Conservation (phyloP, 371 early-diverging fungal species). For the Mortierella sp. region DNA sequence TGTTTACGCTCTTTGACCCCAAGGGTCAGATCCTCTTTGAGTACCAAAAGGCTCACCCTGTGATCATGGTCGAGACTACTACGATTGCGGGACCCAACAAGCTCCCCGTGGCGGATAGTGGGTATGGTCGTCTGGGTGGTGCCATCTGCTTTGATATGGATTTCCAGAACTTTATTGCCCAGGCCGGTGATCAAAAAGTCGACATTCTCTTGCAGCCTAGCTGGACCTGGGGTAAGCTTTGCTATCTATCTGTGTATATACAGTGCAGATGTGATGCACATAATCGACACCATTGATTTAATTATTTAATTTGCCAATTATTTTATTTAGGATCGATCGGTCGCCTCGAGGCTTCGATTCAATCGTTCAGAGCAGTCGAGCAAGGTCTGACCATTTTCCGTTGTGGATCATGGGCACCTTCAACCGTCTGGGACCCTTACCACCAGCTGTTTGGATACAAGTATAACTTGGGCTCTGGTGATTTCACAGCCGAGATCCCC, state of each 20-base stretch:
- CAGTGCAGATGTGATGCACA: too few species aligned
- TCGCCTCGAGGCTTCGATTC: constrained; percentile 62
- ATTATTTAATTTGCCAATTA: background rate
- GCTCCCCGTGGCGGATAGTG: constrained; percentile 62
- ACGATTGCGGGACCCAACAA: constrained; percentile 57
- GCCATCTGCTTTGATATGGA: constrained; percentile 71
- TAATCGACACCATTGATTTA: too few species aligned
- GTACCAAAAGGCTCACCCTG: constrained; percentile 69
- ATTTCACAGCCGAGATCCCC: constrained; percentile 63
- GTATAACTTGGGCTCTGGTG: constrained; percentile 57
- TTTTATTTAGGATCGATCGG: constrained; percentile 59
- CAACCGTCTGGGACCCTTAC: constrained; percentile 65
- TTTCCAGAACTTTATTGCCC: constrained; percentile 64
- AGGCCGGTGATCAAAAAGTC: constrained; percentile 63
- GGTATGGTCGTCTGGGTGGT: constrained; percentile 65
- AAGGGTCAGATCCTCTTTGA: constrained; percentile 61
- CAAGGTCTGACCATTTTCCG: constrained; percentile 68
- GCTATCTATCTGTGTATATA: background rate
- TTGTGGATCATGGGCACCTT: constrained; percentile 66
- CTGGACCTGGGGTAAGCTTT: constrained; percentile 66
- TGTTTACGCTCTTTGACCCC: constrained; percentile 63
- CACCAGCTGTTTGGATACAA: constrained; percentile 61
- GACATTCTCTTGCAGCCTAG: constrained; percentile 69
- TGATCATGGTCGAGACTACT: constrained; percentile 60
- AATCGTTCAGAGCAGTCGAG: constrained; percentile 64